These are phyloP conservation scores for Balakata baccata DNA, from an alignment of 345 rosid genomes.

Conservation along the genomic window DNA sequence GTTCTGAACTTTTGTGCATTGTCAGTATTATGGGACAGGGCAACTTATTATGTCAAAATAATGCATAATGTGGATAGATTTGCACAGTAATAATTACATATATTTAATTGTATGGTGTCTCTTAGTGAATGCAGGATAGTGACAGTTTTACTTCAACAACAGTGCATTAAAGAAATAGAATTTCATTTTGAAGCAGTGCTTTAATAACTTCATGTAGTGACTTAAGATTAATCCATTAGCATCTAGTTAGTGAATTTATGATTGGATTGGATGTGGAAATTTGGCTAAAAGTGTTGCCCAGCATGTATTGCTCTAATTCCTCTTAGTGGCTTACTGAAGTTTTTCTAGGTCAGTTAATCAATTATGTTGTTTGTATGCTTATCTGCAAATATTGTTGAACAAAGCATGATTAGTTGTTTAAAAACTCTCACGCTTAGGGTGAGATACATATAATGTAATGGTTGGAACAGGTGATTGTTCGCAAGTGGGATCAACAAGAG, in stretches of 20 bases:
- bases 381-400: background rate
- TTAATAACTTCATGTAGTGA: background rate
- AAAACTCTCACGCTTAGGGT: background rate
- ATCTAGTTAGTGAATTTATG: background rate
- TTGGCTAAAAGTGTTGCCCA: background rate
- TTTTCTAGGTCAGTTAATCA: background rate
- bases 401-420: background rate
- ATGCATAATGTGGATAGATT: background rate
- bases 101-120: background rate
- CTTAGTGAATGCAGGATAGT: background rate
- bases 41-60: background rate
- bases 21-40: background rate
- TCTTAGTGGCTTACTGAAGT: background rate
- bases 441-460: constrained; percentile 9
- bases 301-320: background rate
- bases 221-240: background rate
- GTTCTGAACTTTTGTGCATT: background rate
- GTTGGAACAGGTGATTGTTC: constrained; percentile 64
- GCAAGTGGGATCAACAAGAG: constrained; percentile 69
- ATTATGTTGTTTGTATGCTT: background rate
- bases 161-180: background rate
- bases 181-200: background rate
- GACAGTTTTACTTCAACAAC: background rate
- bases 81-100: background rate
- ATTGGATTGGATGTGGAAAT: background rate